These are phyloP conservation scores for Arthrobotrys musiformis DNA, from an alignment of 2,329 filamentous ascomycete species.

Conservation along the genomic window DNA sequence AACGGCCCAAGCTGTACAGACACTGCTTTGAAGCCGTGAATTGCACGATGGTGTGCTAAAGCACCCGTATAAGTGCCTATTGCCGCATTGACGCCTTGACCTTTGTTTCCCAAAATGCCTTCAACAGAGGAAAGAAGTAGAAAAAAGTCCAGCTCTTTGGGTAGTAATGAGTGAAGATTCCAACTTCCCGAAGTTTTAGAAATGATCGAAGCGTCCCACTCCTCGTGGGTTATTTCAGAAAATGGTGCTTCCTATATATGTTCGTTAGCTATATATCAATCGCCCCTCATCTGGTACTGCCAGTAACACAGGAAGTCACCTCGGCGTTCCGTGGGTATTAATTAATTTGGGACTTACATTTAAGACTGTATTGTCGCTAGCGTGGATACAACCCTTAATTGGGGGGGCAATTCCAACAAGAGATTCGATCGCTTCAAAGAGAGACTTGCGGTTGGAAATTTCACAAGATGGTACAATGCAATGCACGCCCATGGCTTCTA, in stretches of 20 bases:
- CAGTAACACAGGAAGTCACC: too few relatives aligned
- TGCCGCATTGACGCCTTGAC: not conserved
- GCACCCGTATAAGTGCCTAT: not conserved
- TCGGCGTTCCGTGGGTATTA: too few relatives aligned
- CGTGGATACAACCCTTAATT: slow-evolving; percentile 31
- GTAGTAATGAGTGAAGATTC: not conserved
- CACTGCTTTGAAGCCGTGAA: not conserved
- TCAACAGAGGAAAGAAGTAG: not conserved
- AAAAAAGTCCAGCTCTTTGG: not conserved
- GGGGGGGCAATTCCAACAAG: not conserved
- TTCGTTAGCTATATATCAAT: not conserved
- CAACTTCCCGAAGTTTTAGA: slow-evolving; percentile 69
- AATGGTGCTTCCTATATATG: slow-evolving; percentile 49
- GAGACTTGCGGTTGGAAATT: not conserved
- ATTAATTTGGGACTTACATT: slow-evolving; percentile 15
- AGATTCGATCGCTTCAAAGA: not conserved
- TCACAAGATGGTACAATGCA: slow-evolving; percentile 24
- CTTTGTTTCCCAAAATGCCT: not conserved
- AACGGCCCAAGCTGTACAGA: slow-evolving; percentile 59
- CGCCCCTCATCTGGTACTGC: not conserved
- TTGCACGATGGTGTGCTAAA: not conserved
- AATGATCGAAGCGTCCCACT: slow-evolving; percentile 66
- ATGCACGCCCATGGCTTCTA: slow-evolving; percentile 10
- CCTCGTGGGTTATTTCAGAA: slow-evolving; percentile 59
- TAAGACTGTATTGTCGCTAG: slow-evolving; percentile 30